A percentile compares a stretch with the other conserved stretches of the same genome.
These are phyloP conservation scores for Metschnikowia amazonensis DNA, from an alignment of 805 yeast species.

Conservation along the genomic window DNA sequence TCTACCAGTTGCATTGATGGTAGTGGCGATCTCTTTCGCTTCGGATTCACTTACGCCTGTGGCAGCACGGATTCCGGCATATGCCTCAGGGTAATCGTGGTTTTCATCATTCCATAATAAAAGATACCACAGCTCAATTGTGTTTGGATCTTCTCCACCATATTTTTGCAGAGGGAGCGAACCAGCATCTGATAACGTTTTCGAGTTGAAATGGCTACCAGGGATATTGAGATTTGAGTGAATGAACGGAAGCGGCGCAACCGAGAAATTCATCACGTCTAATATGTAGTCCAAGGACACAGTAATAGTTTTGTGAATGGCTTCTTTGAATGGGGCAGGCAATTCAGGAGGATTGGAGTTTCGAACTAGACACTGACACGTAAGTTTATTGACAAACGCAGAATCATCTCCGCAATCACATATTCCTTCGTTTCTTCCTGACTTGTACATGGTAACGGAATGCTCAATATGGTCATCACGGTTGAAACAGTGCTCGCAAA, in stretches of 20 bases:
- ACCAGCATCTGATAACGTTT: constrained; percentile 28
- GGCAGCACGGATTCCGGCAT: constrained; percentile 40
- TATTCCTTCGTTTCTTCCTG: constrained; percentile 46
- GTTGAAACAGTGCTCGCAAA: constrained; percentile 71
- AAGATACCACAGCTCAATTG: constrained; percentile 39
- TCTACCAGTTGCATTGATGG: constrained; percentile 50
- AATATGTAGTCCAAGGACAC: constrained; percentile 40
- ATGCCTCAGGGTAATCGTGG: constrained; percentile 59
- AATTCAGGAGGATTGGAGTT: constrained; percentile 8
- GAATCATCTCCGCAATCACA: constrained; percentile 74
- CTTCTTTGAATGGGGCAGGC: constrained; percentile 15
- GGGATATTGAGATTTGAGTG: constrained; percentile 27
- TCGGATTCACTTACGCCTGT: constrained; percentile 21
- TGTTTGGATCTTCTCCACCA: constrained; percentile 32
- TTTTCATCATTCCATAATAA: constrained; percentile 78
- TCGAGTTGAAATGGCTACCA: constrained; percentile 23
- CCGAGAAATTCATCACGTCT: constrained; percentile 38
- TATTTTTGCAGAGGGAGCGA: constrained; percentile 31
- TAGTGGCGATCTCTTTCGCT: constrained; percentile 38
- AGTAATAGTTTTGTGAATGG: constrained; percentile 28
- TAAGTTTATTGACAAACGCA: constrained; percentile 53
- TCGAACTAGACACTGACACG: constrained; percentile 43
- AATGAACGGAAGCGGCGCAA: constrained; percentile 39
- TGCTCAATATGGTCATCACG: constrained; percentile 65
- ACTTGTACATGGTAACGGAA: constrained; percentile 51